Evolutionary conservation across 2,329 filamentous ascomycete genomes (phyloP).

Genomic region (Trichoderma hamatum): DNA sequence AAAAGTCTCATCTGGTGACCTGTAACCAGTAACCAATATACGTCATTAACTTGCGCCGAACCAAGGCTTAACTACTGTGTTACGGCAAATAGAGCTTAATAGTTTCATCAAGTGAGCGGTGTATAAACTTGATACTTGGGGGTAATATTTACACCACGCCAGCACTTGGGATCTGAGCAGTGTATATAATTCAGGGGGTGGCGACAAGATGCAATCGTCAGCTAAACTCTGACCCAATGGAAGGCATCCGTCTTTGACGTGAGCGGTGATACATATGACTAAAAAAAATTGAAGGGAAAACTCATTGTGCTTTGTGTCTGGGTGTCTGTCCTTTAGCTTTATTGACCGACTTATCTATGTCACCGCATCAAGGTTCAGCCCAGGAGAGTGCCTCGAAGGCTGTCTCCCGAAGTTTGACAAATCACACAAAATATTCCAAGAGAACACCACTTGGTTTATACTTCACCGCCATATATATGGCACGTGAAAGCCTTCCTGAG

Average conservation of each 20-base stretch:
- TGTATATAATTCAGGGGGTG: neutral
- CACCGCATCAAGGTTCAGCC: neutral
- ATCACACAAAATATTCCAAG: neutral
- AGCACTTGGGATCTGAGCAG: neutral
- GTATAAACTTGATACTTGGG: neutral
- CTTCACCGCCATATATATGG: neutral
- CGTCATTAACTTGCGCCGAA: neutral
- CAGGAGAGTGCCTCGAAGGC: neutral
- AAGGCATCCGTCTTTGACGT: constrained; percentile 15
- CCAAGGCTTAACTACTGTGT: neutral
- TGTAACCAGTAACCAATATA: neutral
- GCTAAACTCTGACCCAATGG: neutral
- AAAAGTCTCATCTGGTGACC: neutral
- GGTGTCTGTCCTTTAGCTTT: neutral
- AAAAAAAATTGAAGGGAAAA: neutral
- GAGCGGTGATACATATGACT: neutral
- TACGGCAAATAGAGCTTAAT: neutral
- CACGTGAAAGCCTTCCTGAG: neutral
- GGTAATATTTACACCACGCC: neutral
- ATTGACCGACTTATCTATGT: too few species aligned
- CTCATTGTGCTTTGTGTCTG: neutral
- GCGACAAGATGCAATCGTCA: neutral
- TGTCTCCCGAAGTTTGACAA: neutral
- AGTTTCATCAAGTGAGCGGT: neutral
- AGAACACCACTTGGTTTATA: neutral